phyloP scores from a whole-genome alignment of 768 basidiomycete species.

The Termitomyces sp. region DNA sequence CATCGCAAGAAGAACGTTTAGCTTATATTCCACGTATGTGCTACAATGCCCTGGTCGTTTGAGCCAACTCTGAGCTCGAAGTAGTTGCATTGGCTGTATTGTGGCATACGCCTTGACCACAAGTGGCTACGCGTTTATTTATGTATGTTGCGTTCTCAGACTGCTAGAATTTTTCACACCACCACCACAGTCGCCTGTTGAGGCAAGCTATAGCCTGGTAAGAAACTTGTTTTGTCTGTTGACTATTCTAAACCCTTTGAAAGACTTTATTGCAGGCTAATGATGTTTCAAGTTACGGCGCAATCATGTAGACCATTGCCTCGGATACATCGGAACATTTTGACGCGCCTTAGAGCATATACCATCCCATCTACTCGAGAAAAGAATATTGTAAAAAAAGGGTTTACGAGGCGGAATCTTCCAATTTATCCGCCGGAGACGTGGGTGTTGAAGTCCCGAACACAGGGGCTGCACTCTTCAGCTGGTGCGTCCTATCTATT shows the following conservation, averaged over 20 bases:
- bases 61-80: no score
- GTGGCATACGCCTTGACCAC: no score
- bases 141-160: not conserved
- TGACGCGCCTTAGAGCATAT: not conserved
- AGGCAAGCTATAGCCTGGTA: not conserved
- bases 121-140: not conserved
- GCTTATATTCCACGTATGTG: no score
- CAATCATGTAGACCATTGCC: not conserved
- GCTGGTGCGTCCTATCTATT: conserved; percentile 6
- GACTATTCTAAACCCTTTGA: not conserved
- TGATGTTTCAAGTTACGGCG: not conserved
- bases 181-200: not conserved
- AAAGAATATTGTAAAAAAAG: not conserved
- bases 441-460: not conserved
- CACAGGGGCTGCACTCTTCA: conserved; percentile 11
- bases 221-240: not conserved
- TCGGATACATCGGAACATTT: not conserved
- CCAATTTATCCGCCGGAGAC: not conserved
- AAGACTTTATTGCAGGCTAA: not conserved
- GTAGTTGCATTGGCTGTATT: no score
- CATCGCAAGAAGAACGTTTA: no score
- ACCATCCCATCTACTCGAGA: not conserved
- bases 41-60: no score
- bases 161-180: not conserved
- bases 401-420: not conserved